These are phyloP conservation scores for Talaromyces borbonicus DNA, from an alignment of 495 filamentous ascomycete species.

Conservation along the genomic window DNA sequence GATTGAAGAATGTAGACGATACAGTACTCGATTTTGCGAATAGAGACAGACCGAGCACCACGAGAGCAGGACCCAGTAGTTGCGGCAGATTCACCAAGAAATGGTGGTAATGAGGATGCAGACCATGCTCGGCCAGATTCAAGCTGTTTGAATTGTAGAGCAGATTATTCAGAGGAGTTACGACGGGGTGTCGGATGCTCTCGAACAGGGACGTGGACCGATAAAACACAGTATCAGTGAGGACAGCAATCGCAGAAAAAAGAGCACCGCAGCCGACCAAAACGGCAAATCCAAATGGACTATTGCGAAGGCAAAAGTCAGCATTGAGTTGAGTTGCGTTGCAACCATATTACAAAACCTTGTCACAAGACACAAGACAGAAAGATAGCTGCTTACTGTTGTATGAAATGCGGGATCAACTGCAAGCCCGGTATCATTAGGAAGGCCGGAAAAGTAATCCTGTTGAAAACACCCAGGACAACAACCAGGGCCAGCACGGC, in stretches of 20 bases:
- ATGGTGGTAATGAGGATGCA: constrained; percentile 90
- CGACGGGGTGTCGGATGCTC: constrained; percentile 48
- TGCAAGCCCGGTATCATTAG: constrained; percentile 69
- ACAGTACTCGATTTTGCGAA: constrained; percentile 21
- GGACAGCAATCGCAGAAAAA: constrained; percentile 62
- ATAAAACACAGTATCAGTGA: constrained; percentile 79
- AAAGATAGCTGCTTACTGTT: no score
- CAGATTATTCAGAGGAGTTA: constrained; percentile 89
- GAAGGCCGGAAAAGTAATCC: constrained; percentile 94
- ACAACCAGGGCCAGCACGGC: constrained; percentile 67
- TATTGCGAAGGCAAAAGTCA: no score
- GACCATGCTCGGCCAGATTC: constrained; percentile 81
- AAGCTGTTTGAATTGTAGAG: constrained; percentile 66
- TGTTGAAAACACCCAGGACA: constrained; percentile 84
- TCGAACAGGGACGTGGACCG: constrained; percentile 42
- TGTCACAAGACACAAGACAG: constrained; percentile 8
- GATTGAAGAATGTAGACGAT: constrained; percentile 13
- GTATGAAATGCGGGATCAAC: constrained; percentile 73
- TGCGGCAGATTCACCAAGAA: constrained; percentile 75
- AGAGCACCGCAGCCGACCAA: constrained; percentile 49
- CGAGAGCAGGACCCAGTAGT: constrained; percentile 78
- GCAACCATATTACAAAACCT: no score
- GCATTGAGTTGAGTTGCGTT: no score
- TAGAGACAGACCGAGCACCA: constrained; percentile 50
- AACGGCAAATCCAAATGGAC: constrained; percentile 57